Evolutionary conservation across 2,329 filamentous ascomycete genomes (phyloP).

Genomic region (Orbilia quercus): DNA sequence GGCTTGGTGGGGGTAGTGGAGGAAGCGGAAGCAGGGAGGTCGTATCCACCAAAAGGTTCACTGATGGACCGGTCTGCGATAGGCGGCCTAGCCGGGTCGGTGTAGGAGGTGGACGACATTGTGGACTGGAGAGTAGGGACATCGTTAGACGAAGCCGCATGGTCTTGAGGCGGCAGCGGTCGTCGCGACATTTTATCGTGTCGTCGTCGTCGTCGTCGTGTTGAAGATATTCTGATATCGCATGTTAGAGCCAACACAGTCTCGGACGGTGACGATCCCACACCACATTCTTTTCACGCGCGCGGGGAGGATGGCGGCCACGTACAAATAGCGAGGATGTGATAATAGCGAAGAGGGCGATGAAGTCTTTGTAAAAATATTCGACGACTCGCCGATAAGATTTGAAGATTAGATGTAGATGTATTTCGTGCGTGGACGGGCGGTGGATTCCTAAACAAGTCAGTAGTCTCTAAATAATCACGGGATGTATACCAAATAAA

Average conservation of each 20-base stretch:
- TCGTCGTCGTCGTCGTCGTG: background rate
- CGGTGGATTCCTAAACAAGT: conserved; percentile 35
- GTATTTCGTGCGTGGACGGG: background rate
- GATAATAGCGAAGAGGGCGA: conserved; percentile 16
- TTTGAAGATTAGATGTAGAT: no score
- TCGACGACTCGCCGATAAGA: conserved; percentile 41
- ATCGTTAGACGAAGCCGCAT: conserved; percentile 42
- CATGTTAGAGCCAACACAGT: conserved; percentile 16
- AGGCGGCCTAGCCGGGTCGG: conserved; percentile 21
- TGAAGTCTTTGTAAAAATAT: conserved; percentile 54
- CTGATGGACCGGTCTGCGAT: conserved; percentile 37
- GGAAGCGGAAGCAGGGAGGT: conserved; percentile 34
- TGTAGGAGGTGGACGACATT: conserved; percentile 16
- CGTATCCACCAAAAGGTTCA: conserved; percentile 50
- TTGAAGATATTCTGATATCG: conserved; percentile 22
- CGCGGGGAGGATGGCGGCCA: conserved; percentile 10
- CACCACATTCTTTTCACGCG: conserved; percentile 52
- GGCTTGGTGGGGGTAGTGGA: conserved; percentile 36
- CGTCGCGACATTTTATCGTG: conserved; percentile 37
- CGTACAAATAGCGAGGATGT: conserved; percentile 24
- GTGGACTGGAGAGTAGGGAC: conserved; percentile 27
- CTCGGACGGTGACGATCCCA: conserved; percentile 15
- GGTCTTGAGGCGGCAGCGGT: conserved; percentile 40
- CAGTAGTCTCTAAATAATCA: conserved; percentile 48
- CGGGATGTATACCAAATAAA: conserved; percentile 34